Base-by-base conservation (phyloP, 306 rosid genomes). In the Vigna nakashimae region DNA sequence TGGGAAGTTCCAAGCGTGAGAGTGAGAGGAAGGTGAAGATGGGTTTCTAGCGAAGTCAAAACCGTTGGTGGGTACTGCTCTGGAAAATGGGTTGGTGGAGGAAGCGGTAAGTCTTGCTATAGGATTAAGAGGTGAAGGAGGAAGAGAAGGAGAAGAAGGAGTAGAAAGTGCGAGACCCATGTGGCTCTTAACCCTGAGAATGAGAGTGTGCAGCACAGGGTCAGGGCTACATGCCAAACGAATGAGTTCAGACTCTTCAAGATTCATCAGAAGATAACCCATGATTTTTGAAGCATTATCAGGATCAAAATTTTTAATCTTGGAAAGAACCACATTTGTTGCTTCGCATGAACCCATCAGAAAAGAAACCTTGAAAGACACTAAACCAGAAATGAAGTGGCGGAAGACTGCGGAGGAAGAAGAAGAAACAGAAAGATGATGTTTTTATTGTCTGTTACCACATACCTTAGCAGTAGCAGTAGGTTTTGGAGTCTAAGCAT, bases 231-330 rank as follows among this genome's bases (percentile, higher is more conserved):
- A 86, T n/a, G 93, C 96, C 34, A 94, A 65, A 0, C 95, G 90
- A 14, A 92, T 75, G 60, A 94, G 73, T 51, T 94, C 98, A 77
- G 84, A 86, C 30, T 94, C 93, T 3, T 93, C 89, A 1, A 90
- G 88, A 82, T 84, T 91, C 69, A 94, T 88, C 38, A 94, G 82
- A 49, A 94, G 89, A 58, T 59, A 89, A 45, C 98, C 98, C 98
- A 94, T 90, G 83, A 94, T 94, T 86, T 90, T 94, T 0, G 96
- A 85, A 7, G 98, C 97, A 80, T 88, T 84, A 20, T 94, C 98
- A 5, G 97, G 96, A 26, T 94, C 98, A 58, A 92, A 60, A 65
- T 55, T 80, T 59, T 90, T 93, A 74, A 94, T 85, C 76, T 88
- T 91, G 0, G 97, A 58, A 16, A 89, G 87, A 4, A 94, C 94